Conservation (phyloP, 805 yeast species). For the Metschnikowia bowlesiae region DNA sequence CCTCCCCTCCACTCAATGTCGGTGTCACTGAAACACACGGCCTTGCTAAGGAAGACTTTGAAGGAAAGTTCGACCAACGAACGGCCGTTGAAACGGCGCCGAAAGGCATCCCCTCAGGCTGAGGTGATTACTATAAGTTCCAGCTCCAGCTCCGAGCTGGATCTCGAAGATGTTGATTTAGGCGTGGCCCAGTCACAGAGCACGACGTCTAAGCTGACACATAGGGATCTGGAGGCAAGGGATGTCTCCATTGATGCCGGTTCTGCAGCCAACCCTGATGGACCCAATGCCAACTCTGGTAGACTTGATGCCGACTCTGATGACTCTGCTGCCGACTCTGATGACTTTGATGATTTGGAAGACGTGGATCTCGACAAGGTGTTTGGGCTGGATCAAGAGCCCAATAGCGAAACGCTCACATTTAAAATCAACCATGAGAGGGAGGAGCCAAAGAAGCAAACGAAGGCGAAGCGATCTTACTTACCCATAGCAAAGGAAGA, state of each 20-base stretch:
- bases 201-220: background rate
- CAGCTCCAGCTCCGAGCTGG: constrained; percentile 7
- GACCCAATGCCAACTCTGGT: constrained; percentile 16
- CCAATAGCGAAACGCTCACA: constrained; percentile 13
- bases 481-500: constrained; percentile 51
- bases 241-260: background rate
- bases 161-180: constrained; percentile 15
- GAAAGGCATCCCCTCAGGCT: background rate
- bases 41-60: constrained; percentile 13
- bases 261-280: constrained; percentile 29
- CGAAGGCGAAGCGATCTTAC: constrained; percentile 23
- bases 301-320: background rate
- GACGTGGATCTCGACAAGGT: constrained; percentile 24
- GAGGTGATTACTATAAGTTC: constrained; percentile 8
- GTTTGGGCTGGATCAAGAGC: constrained; percentile 1
- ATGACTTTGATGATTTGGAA: constrained; percentile 30
- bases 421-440: constrained; percentile 9
- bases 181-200: constrained; percentile 14
- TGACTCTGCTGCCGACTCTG: constrained; percentile 24
- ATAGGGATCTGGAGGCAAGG: background rate
- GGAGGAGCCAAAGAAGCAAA: constrained; percentile 11
- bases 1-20: constrained; percentile 4
- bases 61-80: background rate
- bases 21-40: constrained; percentile 9
- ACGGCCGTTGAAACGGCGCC: constrained; percentile 8